A percentile compares a stretch with the other conserved stretches of the same genome.
Conservation (phyloP, 441 rosid genomes). For the Jatropha multifida region DNA sequence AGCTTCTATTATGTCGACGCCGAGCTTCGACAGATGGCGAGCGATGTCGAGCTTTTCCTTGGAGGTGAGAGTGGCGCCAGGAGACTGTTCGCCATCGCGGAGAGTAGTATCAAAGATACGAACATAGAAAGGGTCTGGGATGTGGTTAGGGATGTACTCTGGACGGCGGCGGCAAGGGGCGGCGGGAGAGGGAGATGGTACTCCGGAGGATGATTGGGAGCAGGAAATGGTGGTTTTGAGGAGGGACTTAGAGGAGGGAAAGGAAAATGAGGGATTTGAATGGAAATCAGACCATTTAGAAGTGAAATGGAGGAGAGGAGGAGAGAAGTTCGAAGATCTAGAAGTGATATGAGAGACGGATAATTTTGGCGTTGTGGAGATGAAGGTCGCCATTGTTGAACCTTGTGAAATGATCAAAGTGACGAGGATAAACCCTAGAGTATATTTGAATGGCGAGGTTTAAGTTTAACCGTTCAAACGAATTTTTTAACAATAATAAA, state of each 20-base stretch:
- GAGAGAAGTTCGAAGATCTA: conserved; percentile 20
- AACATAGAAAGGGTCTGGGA: conserved; percentile 69
- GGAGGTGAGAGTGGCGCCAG: conserved; percentile 83
- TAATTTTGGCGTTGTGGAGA: conserved; percentile 17
- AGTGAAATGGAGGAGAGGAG: conserved; percentile 21
- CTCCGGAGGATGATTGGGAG: conserved; percentile 18
- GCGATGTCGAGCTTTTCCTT: conserved; percentile 85
- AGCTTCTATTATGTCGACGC: conserved; percentile 88
- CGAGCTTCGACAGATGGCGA: conserved; percentile 75
- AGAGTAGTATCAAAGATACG: conserved; percentile 92
- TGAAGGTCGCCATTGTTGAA: conserved; percentile 16
- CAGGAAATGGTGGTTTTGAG: conserved; percentile 29
- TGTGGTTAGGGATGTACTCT: conserved; percentile 60
- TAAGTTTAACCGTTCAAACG: not conserved
- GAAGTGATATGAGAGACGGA: conserved; percentile 8
- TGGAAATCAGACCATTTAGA: conserved; percentile 3
- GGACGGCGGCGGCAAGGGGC: conserved; percentile 42
- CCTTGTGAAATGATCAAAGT: not conserved
- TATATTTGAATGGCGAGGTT: not conserved
- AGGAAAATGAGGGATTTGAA: conserved; percentile 5
- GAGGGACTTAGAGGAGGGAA: conserved; percentile 5
- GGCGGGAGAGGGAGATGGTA: conserved; percentile 5
- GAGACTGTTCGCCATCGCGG: conserved; percentile 97
- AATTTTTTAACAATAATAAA: no score
- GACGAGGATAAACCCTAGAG: not conserved